These are phyloP conservation scores for Xylaria multiplex DNA, from an alignment of 2,329 filamentous ascomycete species.

Conservation along the genomic window DNA sequence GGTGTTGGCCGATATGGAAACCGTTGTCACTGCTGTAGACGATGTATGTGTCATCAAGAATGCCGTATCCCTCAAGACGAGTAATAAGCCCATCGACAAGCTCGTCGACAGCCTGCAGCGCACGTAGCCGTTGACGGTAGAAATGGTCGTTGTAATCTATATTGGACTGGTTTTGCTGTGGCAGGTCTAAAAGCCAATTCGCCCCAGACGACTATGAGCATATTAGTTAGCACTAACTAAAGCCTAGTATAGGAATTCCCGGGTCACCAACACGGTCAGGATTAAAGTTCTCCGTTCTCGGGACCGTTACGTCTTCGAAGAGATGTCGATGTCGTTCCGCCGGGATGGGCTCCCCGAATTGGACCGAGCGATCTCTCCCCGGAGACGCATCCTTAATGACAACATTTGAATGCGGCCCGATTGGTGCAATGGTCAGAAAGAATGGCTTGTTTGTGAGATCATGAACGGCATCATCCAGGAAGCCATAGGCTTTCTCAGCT, in stretches of 20 bases:
- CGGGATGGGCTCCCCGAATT: conserved; percentile 55
- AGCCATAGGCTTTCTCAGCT: conserved; percentile 65
- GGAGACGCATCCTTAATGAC: conserved; percentile 53
- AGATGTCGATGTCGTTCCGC: conserved; percentile 70
- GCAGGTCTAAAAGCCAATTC: conserved; percentile 58
- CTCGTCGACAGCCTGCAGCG: conserved; percentile 65
- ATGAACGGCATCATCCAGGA: conserved; percentile 68
- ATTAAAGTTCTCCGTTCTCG: conserved; percentile 73
- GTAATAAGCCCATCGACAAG: conserved; percentile 57
- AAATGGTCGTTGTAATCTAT: conserved; percentile 61
- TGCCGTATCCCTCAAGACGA: conserved; percentile 60
- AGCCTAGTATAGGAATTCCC: neutral
- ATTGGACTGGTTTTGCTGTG: conserved; percentile 54
- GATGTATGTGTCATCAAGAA: conserved; percentile 70
- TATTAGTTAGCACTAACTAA: conserved; percentile 12
- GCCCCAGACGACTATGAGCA: conserved; percentile 45
- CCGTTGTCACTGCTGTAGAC: conserved; percentile 69
- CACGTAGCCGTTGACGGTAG: conserved; percentile 62
- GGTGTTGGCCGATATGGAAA: conserved; percentile 67
- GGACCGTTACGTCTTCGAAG: conserved; percentile 68
- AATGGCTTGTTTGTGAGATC: conserved; percentile 66
- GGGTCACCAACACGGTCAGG: conserved; percentile 60
- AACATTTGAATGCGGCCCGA: conserved; percentile 68
- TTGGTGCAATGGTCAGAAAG: conserved; percentile 73
- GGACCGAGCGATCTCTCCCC: conserved; percentile 56